Evolutionary conservation across 2,329 filamentous ascomycete species (phyloP), one percentile per base, ranked within the genome.

Genomic region (Intubia oerlemansii): DNA sequence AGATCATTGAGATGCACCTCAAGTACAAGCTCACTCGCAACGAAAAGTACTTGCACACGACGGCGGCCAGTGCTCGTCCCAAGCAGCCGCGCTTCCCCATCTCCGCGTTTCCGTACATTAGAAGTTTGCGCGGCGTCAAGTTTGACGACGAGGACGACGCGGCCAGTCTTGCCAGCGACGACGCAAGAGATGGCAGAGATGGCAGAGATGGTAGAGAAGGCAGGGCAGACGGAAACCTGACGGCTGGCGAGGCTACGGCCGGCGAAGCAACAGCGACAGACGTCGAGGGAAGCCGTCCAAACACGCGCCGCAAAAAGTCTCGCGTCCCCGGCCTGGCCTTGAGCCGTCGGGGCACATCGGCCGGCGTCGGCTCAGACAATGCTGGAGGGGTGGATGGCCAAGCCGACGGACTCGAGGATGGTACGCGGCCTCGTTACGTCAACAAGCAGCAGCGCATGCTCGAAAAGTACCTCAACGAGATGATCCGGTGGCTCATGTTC

Each of bases 401-500:
- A 29, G 21, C 27, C n/a, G 50, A 55, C 32, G 52, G 62, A 17
- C 57, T 62, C 21, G 66, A 72, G 28, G 58, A 67, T 38, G 57
- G 53, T 10, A 53, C 60, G 23, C 61, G 54, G 33, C 56, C 57
- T 39, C 57, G 72, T 32, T 90, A 85, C 40, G 67, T 80, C 23
- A 80, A 90, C 41, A 71, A 67, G 36, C 84, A 93, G 49, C 68
- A 85, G 32, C 75, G 71, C 41, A 80, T 79, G 45, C 57, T 98
- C 18, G 88, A 95, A 46, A 70, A 71, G 27, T 98, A 98, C 46
- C 56, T 98, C 13, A 80, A 85, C 38, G 77, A 85, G 42, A 81
- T 95, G 71, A 85, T 95, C 34, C 72, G 80, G 31, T 95, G 85
- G 66, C 69, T 98, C 41, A 95, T 98, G 51, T 98, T 98, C 53